Evolutionary conservation across 192 early-diverging fungal species (phyloP).

Genomic region (Coemansia sp.): DNA sequence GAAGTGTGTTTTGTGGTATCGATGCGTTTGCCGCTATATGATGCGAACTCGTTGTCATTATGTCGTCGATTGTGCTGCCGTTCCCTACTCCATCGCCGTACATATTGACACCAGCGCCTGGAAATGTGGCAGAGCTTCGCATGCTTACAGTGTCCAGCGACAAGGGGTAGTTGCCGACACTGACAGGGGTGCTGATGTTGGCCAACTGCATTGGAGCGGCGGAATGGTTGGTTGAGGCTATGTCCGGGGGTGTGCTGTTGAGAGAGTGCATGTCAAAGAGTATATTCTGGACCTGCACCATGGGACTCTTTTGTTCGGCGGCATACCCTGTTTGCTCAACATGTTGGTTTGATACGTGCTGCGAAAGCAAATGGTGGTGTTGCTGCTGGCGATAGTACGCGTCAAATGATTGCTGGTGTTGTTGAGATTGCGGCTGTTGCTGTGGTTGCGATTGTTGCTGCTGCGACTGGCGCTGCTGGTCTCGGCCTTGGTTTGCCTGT

Average conservation of each 20-base stretch:
- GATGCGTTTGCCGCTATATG: background rate
- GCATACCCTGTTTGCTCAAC: background rate
- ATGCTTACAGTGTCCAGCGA: slow-evolving; percentile 5
- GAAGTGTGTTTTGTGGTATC: background rate
- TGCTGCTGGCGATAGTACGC: slow-evolving; percentile 10
- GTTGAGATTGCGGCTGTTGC: background rate
- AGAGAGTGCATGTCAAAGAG: slow-evolving; percentile 35
- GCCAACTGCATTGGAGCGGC: background rate
- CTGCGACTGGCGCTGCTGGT: slow-evolving; percentile 6
- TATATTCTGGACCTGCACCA: slow-evolving; percentile 5
- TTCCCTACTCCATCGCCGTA: background rate
- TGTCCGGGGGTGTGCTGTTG: slow-evolving; percentile 6
- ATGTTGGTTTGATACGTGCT: background rate
- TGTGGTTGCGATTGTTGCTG: background rate
- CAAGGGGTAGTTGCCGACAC: slow-evolving; percentile 8
- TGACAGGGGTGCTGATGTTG: background rate
- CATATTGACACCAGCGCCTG: background rate
- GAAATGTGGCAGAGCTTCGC: slow-evolving; percentile 7
- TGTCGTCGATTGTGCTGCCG: slow-evolving; percentile 1
- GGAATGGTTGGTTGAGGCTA: background rate
- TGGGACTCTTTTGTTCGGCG: slow-evolving; percentile 6
- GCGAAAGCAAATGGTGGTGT: background rate
- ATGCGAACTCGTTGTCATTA: background rate
- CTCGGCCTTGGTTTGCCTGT: slow-evolving; percentile 12
- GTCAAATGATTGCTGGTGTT: background rate